Evolutionary conservation across 441 rosid genomes (phyloP).

Genomic region (Bocquillonia castaneifolia): DNA sequence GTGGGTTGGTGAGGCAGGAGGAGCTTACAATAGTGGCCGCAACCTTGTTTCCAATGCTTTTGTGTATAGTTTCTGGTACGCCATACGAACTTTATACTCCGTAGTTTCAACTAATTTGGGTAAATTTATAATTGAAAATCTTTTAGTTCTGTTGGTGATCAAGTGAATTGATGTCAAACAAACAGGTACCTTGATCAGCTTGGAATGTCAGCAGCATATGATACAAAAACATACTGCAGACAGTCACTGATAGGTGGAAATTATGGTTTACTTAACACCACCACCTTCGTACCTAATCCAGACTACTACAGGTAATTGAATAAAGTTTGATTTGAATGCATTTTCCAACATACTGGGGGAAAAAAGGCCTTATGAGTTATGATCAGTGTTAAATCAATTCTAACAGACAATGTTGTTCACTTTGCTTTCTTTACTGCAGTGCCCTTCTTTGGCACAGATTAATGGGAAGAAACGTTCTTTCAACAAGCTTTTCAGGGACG

Average conservation of each 20-base stretch:
- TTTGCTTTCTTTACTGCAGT: constrained; percentile 41
- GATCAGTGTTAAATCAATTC: too few relatives aligned
- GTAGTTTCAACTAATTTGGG: constrained; percentile 56
- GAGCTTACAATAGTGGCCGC: constrained; percentile 90
- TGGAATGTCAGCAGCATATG: constrained; percentile 66
- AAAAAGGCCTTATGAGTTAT: too few relatives aligned
- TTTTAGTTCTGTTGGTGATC: background rate
- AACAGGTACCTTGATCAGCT: constrained; percentile 95
- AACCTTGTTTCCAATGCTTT: constrained; percentile 79
- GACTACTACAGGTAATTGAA: constrained; percentile 59
- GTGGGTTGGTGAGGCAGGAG: constrained; percentile 98
- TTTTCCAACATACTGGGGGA: background rate
- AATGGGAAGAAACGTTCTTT: constrained; percentile 72
- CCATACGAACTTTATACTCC: constrained; percentile 18
- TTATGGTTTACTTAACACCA: constrained; percentile 76
- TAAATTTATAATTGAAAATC: background rate
- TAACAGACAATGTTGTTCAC: background rate
- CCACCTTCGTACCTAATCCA: constrained; percentile 80
- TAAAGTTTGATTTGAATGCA: background rate
- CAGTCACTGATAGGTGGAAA: constrained; percentile 90
- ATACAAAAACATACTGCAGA: constrained; percentile 86
- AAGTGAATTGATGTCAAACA: constrained; percentile 10
- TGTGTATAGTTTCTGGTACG: constrained; percentile 90
- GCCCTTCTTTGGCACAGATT: constrained; percentile 83
- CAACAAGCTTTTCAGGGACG: constrained; percentile 57